phyloP scores from a whole-genome alignment of 1,284 basidiomycete genomes.

The Pisolithus thermaeus region DNA sequence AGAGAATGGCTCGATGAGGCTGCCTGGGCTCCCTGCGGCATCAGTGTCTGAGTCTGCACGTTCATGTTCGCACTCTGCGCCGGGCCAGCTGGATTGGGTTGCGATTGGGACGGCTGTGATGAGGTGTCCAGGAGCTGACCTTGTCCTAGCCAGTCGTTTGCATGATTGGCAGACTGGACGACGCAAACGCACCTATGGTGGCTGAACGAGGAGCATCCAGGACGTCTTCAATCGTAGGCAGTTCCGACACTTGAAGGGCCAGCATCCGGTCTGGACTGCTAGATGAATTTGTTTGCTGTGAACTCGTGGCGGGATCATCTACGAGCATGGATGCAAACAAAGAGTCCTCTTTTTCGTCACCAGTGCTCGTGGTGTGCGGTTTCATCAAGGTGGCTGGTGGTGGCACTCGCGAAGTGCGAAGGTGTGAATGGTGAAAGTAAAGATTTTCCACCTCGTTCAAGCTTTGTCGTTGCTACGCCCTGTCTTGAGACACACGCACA shows the following conservation, averaged over 20 bases:
- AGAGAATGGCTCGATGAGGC: not conserved
- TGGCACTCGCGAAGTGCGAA: slow-evolving; percentile 14
- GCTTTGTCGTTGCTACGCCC: slow-evolving; percentile 59
- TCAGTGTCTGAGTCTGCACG: not conserved
- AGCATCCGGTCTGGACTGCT: slow-evolving; percentile 8
- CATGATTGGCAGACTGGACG: slow-evolving; percentile 4
- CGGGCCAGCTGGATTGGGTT: slow-evolving; percentile 5
- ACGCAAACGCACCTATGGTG: not conserved
- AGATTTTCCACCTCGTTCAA: slow-evolving; percentile 74
- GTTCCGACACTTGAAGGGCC: not conserved
- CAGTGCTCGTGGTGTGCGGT: slow-evolving; percentile 6
- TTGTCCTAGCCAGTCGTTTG: slow-evolving; percentile 5
- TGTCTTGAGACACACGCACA: not conserved
- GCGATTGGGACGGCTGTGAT: not conserved
- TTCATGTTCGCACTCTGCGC: not conserved
- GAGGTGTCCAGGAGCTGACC: not conserved
- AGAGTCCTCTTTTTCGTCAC: not conserved
- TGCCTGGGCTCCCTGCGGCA: not conserved
- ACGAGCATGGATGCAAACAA: not conserved
- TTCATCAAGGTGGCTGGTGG: slow-evolving; percentile 8
- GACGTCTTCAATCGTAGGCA: not conserved
- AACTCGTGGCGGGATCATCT: slow-evolving; percentile 4
- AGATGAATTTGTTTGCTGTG: slow-evolving; percentile 2
- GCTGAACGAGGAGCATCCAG: not conserved
- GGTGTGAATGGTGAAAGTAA: slow-evolving; percentile 65